These are phyloP conservation scores for Calophaca sinica DNA, from an alignment of 306 rosid species.

Conservation along the genomic window DNA sequence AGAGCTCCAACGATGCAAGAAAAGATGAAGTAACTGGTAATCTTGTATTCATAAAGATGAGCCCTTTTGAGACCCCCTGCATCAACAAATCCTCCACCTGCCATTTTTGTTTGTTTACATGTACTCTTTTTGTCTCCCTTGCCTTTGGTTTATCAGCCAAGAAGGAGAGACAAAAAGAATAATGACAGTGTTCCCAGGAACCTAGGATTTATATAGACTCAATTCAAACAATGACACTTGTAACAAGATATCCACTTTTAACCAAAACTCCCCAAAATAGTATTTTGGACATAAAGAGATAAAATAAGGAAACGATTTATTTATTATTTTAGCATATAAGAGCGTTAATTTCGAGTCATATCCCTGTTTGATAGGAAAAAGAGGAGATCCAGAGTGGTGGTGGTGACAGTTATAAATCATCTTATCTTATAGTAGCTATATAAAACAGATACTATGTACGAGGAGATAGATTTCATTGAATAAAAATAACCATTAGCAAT, in stretches of 20 bases:
- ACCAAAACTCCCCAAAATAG: neutral
- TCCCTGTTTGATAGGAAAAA: neutral
- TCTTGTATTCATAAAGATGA: conserved; percentile 73
- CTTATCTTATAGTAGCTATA: neutral
- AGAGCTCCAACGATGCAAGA: conserved; percentile 83
- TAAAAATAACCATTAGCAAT: neutral
- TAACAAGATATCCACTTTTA: neutral
- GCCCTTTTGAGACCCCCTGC: conserved; percentile 59
- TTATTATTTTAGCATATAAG: neutral
- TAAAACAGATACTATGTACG: neutral
- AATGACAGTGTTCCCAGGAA: neutral
- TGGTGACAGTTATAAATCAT: neutral
- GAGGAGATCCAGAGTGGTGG: neutral
- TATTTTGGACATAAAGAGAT: neutral
- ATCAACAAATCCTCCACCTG: conserved; percentile 65
- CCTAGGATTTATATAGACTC: conserved; percentile 7
- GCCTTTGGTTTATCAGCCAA: neutral
- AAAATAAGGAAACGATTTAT: neutral
- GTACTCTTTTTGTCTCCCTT: neutral
- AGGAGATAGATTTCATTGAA: too few species aligned
- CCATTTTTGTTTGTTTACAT: conserved; percentile 47
- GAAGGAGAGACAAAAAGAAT: conserved; percentile 13
- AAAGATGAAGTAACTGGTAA: conserved; percentile 65
- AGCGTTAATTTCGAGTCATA: neutral
- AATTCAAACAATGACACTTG: neutral